phyloP scores from a whole-genome alignment of 2,329 filamentous ascomycete genomes.

The Aspergillus felis region DNA sequence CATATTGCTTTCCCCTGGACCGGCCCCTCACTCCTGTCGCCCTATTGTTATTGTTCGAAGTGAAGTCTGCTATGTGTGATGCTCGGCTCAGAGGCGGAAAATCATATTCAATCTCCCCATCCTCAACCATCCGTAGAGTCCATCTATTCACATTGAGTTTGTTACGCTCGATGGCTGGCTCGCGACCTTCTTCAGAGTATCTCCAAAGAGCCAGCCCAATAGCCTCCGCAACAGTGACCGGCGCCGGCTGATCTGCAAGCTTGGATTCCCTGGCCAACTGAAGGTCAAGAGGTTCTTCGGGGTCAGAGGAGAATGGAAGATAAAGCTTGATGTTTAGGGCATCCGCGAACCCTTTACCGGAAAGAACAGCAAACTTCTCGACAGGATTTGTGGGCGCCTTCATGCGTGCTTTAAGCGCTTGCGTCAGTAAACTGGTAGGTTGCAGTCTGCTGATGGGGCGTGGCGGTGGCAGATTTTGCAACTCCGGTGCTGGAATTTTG shows the following conservation, averaged over 20 bases:
- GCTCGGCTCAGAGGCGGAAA: conserved; percentile 58
- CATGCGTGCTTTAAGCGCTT: conserved; percentile 55
- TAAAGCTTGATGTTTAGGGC: conserved; percentile 63
- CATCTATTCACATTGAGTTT: conserved; percentile 60
- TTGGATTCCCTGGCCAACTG: conserved; percentile 54
- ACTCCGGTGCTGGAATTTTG: conserved; percentile 43
- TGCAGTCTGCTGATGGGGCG: conserved; percentile 57
- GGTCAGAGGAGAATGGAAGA: conserved; percentile 54
- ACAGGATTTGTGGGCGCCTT: conserved; percentile 58
- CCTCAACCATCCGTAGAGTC: conserved; percentile 65
- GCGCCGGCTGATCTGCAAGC: conserved; percentile 44
- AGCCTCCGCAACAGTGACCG: conserved; percentile 58
- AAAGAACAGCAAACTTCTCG: conserved; percentile 57
- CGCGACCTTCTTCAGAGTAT: conserved; percentile 55
- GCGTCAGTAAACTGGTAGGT: conserved; percentile 56
- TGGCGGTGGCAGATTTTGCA: conserved; percentile 58
- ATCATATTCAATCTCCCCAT: conserved; percentile 64
- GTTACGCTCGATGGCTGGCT: conserved; percentile 49
- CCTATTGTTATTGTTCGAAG: conserved; percentile 65
- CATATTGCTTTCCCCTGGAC: conserved; percentile 60
- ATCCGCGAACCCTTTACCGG: conserved; percentile 57
- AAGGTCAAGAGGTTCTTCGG: conserved; percentile 56
- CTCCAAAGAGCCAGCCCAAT: conserved; percentile 61
- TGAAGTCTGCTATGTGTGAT: conserved; percentile 59
- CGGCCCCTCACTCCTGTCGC: conserved; percentile 51